Evolutionary conservation across 139 green algal species (phyloP).

Genomic region (Diplosphaera chodatii): DNA sequence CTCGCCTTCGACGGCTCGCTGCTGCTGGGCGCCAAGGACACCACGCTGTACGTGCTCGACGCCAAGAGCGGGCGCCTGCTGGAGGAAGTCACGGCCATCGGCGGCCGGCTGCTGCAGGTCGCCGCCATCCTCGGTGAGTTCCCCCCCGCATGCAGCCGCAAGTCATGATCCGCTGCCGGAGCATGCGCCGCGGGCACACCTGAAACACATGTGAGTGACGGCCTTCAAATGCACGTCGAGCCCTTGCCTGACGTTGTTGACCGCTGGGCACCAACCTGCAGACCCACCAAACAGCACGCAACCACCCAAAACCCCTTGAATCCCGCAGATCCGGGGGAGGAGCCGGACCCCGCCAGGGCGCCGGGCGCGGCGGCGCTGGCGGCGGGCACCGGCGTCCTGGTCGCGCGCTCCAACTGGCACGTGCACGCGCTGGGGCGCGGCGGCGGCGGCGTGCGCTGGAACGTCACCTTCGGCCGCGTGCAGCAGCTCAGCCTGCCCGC

Average conservation of each 20-base stretch:
- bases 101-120: background rate
- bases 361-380: constrained; percentile 22
- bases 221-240: no score
- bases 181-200: no score
- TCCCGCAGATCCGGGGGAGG: background rate
- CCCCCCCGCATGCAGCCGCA: no score
- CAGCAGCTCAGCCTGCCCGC: constrained; percentile 4
- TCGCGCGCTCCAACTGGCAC: background rate
- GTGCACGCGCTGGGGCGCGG: background rate
- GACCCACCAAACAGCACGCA: no score
- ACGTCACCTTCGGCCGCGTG: constrained; percentile 50
- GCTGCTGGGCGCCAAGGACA: constrained; percentile 62
- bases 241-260: no score
- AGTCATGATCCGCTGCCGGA: no score
- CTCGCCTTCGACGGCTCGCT: constrained; percentile 72
- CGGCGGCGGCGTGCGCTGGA: constrained; percentile 40
- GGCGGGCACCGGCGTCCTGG: background rate
- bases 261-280: no score
- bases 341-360: constrained; percentile 16
- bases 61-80: constrained; percentile 48
- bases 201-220: no score
- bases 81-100: constrained; percentile 6
- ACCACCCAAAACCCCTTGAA: no score
- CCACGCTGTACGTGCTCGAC: constrained; percentile 76
- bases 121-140: background rate